Evolutionary conservation across 1,139 yeast species (phyloP).

Genomic region (Meyerozyma elateridarum): DNA sequence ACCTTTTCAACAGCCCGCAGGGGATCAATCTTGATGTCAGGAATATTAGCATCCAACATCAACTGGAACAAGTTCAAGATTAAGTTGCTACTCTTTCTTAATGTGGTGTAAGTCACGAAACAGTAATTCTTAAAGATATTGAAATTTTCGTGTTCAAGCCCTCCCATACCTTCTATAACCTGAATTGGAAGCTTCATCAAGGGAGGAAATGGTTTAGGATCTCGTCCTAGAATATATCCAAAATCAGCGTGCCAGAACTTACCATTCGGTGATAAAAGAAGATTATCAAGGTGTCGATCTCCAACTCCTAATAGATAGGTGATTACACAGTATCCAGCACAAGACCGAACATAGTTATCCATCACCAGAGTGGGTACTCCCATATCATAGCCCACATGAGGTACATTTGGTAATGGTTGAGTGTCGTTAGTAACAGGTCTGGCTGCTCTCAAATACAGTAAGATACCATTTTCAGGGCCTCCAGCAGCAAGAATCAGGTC

Average conservation of each 20-base stretch:
- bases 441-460: slow-evolving; percentile 54
- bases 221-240: slow-evolving; percentile 93
- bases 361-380: slow-evolving; percentile 74
- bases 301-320: slow-evolving; percentile 95
- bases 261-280: slow-evolving; percentile 68
- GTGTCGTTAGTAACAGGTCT: slow-evolving; percentile 5
- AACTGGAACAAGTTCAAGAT: slow-evolving; percentile 86
- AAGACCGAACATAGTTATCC: slow-evolving; percentile 92
- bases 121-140: slow-evolving; percentile 87
- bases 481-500: slow-evolving; percentile 61
- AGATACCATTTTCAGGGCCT: slow-evolving; percentile 48
- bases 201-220: slow-evolving; percentile 98
- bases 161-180: slow-evolving; percentile 97
- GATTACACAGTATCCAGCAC: slow-evolving; percentile 97
- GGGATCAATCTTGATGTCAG: slow-evolving; percentile 74
- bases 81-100: slow-evolving; percentile 84
- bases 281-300: slow-evolving; percentile 90
- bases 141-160: slow-evolving; percentile 78
- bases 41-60: slow-evolving; percentile 92
- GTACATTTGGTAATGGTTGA: slow-evolving; percentile 23
- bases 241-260: slow-evolving; percentile 96
- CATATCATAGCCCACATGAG: slow-evolving; percentile 46
- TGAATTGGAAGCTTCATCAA: slow-evolving; percentile 96
- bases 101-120: slow-evolving; percentile 87
- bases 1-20: slow-evolving; percentile 81